Percentiles rank a stretch among this genome's conserved stretches.
Evolutionary conservation across 2,329 filamentous ascomycete genomes (phyloP).

Genomic region (Penicillium frequentans): DNA sequence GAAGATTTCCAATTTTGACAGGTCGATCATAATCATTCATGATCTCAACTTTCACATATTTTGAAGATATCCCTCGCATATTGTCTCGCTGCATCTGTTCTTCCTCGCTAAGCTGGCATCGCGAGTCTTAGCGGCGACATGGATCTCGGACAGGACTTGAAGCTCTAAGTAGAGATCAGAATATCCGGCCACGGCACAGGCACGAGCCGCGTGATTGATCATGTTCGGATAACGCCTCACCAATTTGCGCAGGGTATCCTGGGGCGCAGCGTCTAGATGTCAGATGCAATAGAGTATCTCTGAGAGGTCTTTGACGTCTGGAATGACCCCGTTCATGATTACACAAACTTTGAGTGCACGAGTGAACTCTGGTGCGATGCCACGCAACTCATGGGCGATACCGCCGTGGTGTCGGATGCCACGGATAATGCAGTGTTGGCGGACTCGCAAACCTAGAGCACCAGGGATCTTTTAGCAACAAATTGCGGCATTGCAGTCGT

Average conservation of each 20-base stretch:
- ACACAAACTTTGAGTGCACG: conserved; percentile 11
- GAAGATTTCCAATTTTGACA: no score
- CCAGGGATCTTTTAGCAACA: neutral
- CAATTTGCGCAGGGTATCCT: conserved; percentile 8
- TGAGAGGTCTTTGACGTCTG: neutral
- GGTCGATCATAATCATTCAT: no score
- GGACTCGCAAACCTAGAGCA: neutral
- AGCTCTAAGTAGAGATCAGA: no score
- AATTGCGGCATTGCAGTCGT: conserved; percentile 8
- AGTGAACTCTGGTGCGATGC: conserved; percentile 6
- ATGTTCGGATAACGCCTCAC: neutral
- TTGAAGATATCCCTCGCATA: no score
- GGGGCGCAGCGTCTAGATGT: conserved; percentile 5
- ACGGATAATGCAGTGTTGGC: conserved; percentile 1
- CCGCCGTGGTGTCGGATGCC: conserved; percentile 7
- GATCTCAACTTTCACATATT: no score
- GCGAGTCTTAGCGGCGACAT: no score
- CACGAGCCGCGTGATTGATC: no score
- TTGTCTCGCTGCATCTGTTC: no score
- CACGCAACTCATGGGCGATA: conserved; percentile 3
- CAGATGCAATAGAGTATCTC: conserved; percentile 16
- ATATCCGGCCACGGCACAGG: no score
- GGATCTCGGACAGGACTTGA: no score
- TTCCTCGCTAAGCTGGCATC: no score
- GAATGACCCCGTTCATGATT: conserved; percentile 16